Evolutionary conservation across 495 filamentous ascomycete species (phyloP).

Genomic region (Aspergillus panamensis): DNA sequence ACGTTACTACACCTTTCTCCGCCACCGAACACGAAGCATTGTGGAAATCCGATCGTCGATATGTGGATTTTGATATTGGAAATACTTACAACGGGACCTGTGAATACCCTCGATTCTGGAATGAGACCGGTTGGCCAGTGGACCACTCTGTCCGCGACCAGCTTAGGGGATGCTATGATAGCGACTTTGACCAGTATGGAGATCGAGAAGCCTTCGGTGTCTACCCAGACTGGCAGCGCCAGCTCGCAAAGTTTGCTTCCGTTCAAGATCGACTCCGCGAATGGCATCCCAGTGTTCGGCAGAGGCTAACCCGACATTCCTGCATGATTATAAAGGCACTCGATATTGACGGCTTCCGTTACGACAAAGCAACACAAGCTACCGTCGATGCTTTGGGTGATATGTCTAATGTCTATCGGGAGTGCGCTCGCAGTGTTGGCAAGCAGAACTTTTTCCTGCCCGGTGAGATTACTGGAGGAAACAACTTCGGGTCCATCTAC

Average conservation of each 20-base stretch:
- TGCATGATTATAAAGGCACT: slow-evolving; percentile 61
- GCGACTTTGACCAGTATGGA: slow-evolving; percentile 70
- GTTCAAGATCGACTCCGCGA: slow-evolving; percentile 74
- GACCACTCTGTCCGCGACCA: slow-evolving; percentile 41
- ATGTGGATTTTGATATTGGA: slow-evolving; percentile 60
- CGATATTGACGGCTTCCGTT: slow-evolving; percentile 68
- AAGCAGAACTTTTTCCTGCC: slow-evolving; percentile 64
- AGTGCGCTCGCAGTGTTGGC: slow-evolving; percentile 53
- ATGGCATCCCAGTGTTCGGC: slow-evolving; percentile 59
- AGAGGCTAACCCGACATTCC: slow-evolving; percentile 59
- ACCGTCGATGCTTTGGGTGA: slow-evolving; percentile 61
- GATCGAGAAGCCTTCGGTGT: slow-evolving; percentile 67
- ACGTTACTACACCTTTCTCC: slow-evolving; percentile 60
- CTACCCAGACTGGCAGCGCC: slow-evolving; percentile 63
- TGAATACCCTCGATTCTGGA: slow-evolving; percentile 64
- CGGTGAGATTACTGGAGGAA: slow-evolving; percentile 63
- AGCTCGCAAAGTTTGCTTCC: slow-evolving; percentile 70
- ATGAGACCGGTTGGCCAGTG: slow-evolving; percentile 56
- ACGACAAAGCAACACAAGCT: slow-evolving; percentile 65
- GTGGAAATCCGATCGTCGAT: slow-evolving; percentile 57
- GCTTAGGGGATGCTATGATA: slow-evolving; percentile 60
- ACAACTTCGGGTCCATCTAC: slow-evolving; percentile 61
- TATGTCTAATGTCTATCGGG: slow-evolving; percentile 50
- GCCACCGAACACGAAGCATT: slow-evolving; percentile 52
- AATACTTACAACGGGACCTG: slow-evolving; percentile 59